Conservation (phyloP, 306 rosid genomes). For the Glycyrrhiza uralensis region DNA sequence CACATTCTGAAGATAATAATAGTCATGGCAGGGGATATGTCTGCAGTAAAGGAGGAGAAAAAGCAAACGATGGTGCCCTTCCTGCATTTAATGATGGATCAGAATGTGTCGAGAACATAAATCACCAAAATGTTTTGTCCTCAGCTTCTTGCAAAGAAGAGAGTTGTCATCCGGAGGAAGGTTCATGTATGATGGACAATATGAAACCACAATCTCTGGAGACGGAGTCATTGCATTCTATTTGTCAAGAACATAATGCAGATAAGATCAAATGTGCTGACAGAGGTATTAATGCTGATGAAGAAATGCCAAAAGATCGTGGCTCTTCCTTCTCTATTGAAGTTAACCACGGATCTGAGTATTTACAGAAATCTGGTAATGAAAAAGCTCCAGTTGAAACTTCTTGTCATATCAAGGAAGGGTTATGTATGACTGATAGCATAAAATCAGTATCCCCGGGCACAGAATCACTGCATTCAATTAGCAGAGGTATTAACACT, state of each 20-base stretch:
- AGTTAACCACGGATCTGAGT: constrained; percentile 23
- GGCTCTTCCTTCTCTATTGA: background rate
- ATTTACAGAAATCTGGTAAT: constrained; percentile 12
- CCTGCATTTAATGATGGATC: constrained; percentile 19
- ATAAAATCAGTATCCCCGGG: background rate
- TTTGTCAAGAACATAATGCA: constrained; percentile 12
- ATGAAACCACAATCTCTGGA: background rate
- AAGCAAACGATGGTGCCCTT: background rate
- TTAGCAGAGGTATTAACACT: background rate
- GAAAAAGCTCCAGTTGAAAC: constrained; percentile 21
- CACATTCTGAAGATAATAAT: constrained; percentile 8
- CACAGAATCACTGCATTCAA: constrained; percentile 10
- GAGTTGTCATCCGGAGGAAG: constrained; percentile 12
- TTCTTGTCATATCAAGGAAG: constrained; percentile 2
- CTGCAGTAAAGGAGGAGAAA: constrained; percentile 1
- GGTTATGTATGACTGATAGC: background rate
- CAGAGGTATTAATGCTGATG: background rate
- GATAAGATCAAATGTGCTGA: constrained; percentile 11
- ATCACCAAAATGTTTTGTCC: constrained; percentile 18
- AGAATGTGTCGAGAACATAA: constrained; percentile 12
- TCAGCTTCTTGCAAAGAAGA: constrained; percentile 21
- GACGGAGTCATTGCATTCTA: background rate
- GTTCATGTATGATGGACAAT: background rate
- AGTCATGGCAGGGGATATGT: constrained; percentile 19
- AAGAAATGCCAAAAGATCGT: background rate